These are phyloP conservation scores for Ophioceras dolichostomum DNA, from an alignment of 2,329 filamentous ascomycete genomes.

Conservation along the genomic window DNA sequence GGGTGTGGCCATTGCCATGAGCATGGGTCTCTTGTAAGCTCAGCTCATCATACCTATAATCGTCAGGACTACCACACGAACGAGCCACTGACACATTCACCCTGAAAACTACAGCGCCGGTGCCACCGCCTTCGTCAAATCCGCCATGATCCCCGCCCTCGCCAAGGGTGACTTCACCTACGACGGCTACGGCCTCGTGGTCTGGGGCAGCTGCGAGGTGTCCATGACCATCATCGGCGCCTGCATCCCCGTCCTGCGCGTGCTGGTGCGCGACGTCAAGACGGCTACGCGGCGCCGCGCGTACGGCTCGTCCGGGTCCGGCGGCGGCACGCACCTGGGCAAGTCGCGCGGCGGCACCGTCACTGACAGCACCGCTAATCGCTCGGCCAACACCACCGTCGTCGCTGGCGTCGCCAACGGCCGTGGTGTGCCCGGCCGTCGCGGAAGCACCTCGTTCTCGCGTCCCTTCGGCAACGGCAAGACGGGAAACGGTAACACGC, in stretches of 20 bases:
- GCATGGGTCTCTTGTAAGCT: slow-evolving; percentile 17
- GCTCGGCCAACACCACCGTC: neutral
- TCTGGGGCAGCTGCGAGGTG: slow-evolving; percentile 18
- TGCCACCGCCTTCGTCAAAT: slow-evolving; percentile 13
- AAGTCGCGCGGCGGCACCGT: neutral
- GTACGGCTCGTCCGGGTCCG: neutral
- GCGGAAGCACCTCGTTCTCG: neutral
- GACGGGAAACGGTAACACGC: too few species aligned
- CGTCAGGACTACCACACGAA: too few species aligned
- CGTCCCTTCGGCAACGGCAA: neutral
- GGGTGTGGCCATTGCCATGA: slow-evolving; percentile 18
- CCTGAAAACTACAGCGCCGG: slow-evolving; percentile 9
- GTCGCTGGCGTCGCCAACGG: neutral
- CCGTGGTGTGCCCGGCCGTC: neutral
- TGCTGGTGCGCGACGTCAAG: slow-evolving; percentile 9
- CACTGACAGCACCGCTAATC: neutral
- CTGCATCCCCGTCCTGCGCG: slow-evolving; percentile 18
- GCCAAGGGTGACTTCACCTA: slow-evolving; percentile 5
- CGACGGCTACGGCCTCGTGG: slow-evolving; percentile 10
- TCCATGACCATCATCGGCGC: slow-evolving; percentile 21
- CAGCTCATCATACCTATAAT: too few species aligned
- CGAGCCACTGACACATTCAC: neutral
- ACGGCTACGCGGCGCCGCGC: neutral
- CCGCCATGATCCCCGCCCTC: slow-evolving; percentile 6
- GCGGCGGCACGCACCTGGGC: neutral